Evolutionary conservation across 202 grass and related monocot genomes (phyloP), one percentile per base, ranked within the genome.

Genomic region (Panicum hallii): DNA sequence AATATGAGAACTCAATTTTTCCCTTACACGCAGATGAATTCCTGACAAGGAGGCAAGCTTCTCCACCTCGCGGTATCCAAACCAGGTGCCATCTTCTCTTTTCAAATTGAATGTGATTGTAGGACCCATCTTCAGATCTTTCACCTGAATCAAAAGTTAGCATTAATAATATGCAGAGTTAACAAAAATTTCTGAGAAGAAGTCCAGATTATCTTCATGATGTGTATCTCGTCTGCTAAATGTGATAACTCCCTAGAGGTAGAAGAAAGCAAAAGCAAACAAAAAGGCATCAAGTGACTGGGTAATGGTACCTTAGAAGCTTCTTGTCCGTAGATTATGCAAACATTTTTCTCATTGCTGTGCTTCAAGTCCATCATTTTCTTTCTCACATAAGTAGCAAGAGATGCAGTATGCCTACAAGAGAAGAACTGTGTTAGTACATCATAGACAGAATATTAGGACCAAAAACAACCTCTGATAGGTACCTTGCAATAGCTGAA

Each of bases 61-160:
- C 74, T 98, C 96, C 79, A 94, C 87, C 67, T 95, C 93, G 20
- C 89, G 90, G 72, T 94, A 93, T 80, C 96, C 96, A 86, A 92
- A 84, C 93, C 93, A 95, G 46, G 91, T 90, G 72, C 82, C 89
- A 85, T 98, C 96, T 81, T 89, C 91, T 93, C 96, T 98, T 95
- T 89, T 95, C 88, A 98, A 95, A 88, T 98, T 98, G 91, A 98
- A 98, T 83, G 96, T 84, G 79, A 98, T 90, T 14, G 84, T 95
- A 77, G 96, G 93, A 77, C 96, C 93, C 78, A 79, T 66, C 63
- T 92, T 87, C 77, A 71, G 30, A 93, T 83, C 49, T 81, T 43
- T 56, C 16, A 73, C 86, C 91, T 93, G 67, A 60, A 89, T 85
- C n/a, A 76, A 75, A 63, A 73, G 60, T 15, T 19, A 46, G 28